A percentile compares a stretch with the other conserved stretches of the same genome.
phyloP scores from a whole-genome alignment of 345 rosid species.

The Zanthoxylum bungeanum region DNA sequence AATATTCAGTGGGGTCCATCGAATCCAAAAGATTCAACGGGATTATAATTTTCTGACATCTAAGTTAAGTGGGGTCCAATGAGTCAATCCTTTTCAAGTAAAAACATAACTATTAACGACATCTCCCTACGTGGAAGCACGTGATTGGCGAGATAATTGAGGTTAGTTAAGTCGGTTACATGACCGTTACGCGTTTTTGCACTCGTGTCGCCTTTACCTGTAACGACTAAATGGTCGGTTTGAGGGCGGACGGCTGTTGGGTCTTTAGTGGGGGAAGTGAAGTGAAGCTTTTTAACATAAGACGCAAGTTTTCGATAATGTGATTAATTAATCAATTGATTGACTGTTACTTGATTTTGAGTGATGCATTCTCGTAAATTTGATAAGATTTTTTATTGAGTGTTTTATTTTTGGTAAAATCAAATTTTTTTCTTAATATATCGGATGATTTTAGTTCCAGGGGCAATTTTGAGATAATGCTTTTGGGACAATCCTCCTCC shows the following conservation, averaged over 20 bases:
- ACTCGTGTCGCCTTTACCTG: background rate
- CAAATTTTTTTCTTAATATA: no score
- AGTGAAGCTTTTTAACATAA: background rate
- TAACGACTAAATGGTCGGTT: background rate
- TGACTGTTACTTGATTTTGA: background rate
- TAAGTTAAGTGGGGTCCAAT: background rate
- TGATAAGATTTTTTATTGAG: background rate
- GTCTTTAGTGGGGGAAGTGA: background rate
- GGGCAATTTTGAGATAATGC: no score
- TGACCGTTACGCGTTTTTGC: background rate
- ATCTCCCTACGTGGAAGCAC: background rate
- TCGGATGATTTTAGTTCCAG: no score
- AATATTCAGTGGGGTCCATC: background rate
- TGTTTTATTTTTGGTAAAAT: background rate
- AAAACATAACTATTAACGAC: background rate
- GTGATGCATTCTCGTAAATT: background rate
- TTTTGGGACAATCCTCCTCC: no score
- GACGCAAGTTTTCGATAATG: background rate
- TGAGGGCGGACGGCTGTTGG: background rate
- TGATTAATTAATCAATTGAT: background rate
- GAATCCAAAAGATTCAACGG: background rate
- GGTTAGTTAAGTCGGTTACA: background rate
- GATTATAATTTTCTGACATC: background rate
- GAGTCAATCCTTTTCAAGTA: background rate
- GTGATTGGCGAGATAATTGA: background rate